Base-by-base conservation (phyloP, 2,329 filamentous ascomycete genomes). In the Aspergillus jensenii region DNA sequence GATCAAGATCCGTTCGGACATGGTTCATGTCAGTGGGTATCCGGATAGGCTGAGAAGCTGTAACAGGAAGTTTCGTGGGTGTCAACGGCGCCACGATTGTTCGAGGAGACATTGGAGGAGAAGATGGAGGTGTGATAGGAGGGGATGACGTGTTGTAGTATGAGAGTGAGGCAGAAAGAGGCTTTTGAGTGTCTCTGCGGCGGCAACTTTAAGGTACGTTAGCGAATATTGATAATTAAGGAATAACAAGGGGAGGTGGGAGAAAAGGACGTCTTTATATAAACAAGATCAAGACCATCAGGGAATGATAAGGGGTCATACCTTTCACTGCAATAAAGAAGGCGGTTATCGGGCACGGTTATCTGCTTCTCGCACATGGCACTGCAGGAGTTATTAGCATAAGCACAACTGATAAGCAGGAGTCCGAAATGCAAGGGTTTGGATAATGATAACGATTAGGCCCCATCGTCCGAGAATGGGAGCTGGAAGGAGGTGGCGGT, bases 301-400 rank as follows among this genome's bases (percentile, higher is more conserved):
- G 53, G 50, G 47, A 12, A 33, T 54, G 55, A 63, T 57, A 64
- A 63, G 63, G 50, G 37, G 55, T 54, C 78, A 69, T 79, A 87
- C 84, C 81, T 81, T 77, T 87, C 84, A 52, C 84, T 87, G 75
- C 85, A 88, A 70, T 88, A 88, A 45, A 88, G 76, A 41, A 86
- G 78, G 15, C 79, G 79, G 67, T 84, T 83, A 70, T 82, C 81
- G 15, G 85, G 85, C 33, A 82, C 80, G 53, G 84, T 81, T 66
- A 88, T 87, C 74, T 87, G 85, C 71, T 81, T 86, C 71, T 88
- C 85, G 72, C 85, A 88, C 68, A 82, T 86, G 62, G 85, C 82
- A 73, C 85, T 87, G 67, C 48, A 62, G 57, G 0, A 54, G 60
- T 57, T 44, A 66, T 74, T 63, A 73, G 68, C 63, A 62, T 59